Base-by-base conservation (phyloP, 495 filamentous ascomycete genomes). In the Opeltia flavorubescens region DNA sequence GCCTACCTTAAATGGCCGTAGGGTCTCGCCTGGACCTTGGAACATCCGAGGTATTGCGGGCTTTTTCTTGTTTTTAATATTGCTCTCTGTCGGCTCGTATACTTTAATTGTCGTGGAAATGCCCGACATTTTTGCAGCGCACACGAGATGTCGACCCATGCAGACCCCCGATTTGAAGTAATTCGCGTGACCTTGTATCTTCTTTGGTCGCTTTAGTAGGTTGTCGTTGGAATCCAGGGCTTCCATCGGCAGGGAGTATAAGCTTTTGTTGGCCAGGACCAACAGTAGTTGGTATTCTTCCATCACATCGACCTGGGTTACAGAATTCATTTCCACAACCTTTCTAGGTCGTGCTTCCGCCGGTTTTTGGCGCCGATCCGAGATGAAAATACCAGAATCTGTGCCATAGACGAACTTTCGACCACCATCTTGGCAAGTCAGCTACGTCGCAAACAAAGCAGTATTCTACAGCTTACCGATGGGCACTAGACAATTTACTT, bases 151-250 rank as follows among this genome's bases (percentile, higher is more conserved):
- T 41, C 89, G 78, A 42, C 93, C 89, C 20, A 94, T 74, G 59
- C 91, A 95, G 53, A 95, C 89, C 21, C 93, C 93, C 38, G 86
- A 81, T 62, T 89, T 94, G 80, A 99, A 96, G 66, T 95, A 96
- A 65, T 89, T 95, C 61, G 88, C 89, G 65, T 94, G 86, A 50
- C 83, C 85, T 59, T 89, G 88, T 56, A 99, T 95, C 69, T 95
- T 95, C 71, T 89, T 93, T n/a, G 87, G 84, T 17, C 87, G 71
- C 59, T 94, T 95, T 13, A 81, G 70, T 40, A 87, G 66, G 30
- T 66, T 66, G 56, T 96, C 91, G 43, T 80, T 78, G 3, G 83
- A 74, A 56, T 95, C 87, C 25, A 86, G 67, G n/a, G 83, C 87
- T 45, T 86, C 77, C 48, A 95, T 69, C 3, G 87, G 78, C 59